phyloP scores from a whole-genome alignment of 73 alveolate genomes.

The Tetrahymena borealis region DNA sequence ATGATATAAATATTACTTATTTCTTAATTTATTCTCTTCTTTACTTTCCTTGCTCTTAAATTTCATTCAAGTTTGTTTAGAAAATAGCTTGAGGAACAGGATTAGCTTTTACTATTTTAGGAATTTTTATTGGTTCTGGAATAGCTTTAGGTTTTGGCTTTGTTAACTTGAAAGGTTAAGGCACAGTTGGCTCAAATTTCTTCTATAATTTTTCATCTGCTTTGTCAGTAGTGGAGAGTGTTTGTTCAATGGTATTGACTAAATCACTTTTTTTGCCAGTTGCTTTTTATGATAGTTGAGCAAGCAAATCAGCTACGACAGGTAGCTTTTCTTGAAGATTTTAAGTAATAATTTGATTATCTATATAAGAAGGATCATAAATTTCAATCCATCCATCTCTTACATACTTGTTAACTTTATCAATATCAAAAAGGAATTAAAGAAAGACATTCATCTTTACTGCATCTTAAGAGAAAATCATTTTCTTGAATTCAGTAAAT shows the following conservation, averaged over 20 bases:
- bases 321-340: conserved; percentile 63
- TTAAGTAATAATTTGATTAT: conserved; percentile 76
- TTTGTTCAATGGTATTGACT: conserved; percentile 43
- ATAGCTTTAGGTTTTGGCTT: conserved; percentile 86
- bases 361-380: conserved; percentile 71
- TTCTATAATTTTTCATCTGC: background rate
- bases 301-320: conserved; percentile 48
- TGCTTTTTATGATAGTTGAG: conserved; percentile 56
- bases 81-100: conserved; percentile 78
- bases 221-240: conserved; percentile 61
- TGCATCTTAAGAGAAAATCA: conserved; percentile 80
- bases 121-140: conserved; percentile 78
- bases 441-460: conserved; percentile 93
- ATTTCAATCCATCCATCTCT: conserved; percentile 87
- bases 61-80: conserved; percentile 69
- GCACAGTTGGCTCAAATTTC: conserved; percentile 53
- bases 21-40: conserved; percentile 61
- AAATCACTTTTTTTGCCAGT: conserved; percentile 51
- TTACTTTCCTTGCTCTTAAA: conserved; percentile 59
- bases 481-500: conserved; percentile 78
- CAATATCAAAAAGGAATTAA: conserved; percentile 80
- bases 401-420: conserved; percentile 60
- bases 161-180: conserved; percentile 87
- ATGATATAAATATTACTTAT: conserved; percentile 47
- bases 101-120: conserved; percentile 62